phyloP scores from a whole-genome alignment of 306 rosid genomes.

The Corylus avellana region DNA sequence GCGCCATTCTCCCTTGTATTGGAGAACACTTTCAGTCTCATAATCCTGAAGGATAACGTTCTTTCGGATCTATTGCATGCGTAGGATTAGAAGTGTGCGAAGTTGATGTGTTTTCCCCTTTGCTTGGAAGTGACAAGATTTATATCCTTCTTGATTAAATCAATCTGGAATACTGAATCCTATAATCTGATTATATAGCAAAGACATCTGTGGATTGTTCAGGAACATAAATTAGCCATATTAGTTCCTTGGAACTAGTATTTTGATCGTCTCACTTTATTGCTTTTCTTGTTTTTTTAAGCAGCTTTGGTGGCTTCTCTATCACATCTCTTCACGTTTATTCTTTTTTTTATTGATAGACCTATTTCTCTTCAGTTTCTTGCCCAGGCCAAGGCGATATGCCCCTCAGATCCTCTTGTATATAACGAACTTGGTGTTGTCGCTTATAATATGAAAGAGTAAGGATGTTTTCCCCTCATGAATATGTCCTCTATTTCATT shows the following conservation, averaged over 20 bases:
- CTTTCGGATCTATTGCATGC: not conserved
- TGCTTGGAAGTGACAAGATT: not conserved
- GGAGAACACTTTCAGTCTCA: not conserved
- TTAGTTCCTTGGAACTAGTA: not conserved
- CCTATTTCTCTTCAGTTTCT: conserved; percentile 57
- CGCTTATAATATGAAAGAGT: conserved; percentile 96
- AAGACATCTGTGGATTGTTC: not conserved
- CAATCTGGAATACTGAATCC: not conserved
- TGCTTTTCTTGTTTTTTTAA: not conserved
- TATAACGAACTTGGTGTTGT: conserved; percentile 97
- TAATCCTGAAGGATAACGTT: not conserved
- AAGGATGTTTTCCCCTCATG: conserved; percentile 33
- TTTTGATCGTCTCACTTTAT: not conserved
- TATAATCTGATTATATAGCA: not conserved
- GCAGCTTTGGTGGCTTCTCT: conserved; percentile 4
- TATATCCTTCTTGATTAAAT: not conserved
- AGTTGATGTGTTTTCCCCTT: not conserved
- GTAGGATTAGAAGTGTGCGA: not conserved
- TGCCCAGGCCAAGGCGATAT: conserved; percentile 79
- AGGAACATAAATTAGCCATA: not conserved
- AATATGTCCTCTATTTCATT: not conserved
- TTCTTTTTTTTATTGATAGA: conserved; percentile 18
- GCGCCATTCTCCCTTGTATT: not conserved
- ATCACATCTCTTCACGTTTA: not conserved
- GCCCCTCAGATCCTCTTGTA: conserved; percentile 93